Base-by-base conservation (phyloP, 176 grass and related monocot genomes). In the Echinochloa phyllopogon region DNA sequence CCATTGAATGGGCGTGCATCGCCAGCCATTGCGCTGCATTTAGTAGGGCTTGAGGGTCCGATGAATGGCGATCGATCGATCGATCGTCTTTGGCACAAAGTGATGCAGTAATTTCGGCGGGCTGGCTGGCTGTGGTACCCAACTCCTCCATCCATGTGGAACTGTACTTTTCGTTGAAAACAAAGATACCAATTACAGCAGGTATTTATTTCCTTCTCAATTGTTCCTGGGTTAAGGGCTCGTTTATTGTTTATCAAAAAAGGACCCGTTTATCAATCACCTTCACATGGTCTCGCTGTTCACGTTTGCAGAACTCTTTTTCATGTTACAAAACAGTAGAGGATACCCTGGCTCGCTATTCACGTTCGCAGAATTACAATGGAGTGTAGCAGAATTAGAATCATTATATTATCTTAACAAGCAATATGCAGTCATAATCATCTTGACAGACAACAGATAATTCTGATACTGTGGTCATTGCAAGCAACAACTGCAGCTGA, bases 1-100 rank as follows among this genome's bases (percentile, higher is more conserved):
- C 42, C 23, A 63, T 59, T 57, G 2, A 40, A 60, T 27, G 50
- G 42, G 38, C n/a, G 73, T 63, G 63, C 55, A 23, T 18, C 51
- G 17, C 53, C 15, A 62, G 17, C 53, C 15, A 62, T 27, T 69
- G 33, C 33, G 18, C 33, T 64, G 65, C 86, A 65, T 72, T 78
- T 78, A 74, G 49, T 48, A 84, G 59, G 45, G 12, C 57, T 57
- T 84, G 68, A 59, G 72, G 56, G 3, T 56, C 65, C 17, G 76
- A 65, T 79, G 81, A 37, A 23, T 24, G 33, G 9, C 53, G 72
- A n/a, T 75, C 29, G 29, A 33, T 33, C 29, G 29, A 33, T 33
- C 29, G 29, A n/a, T 75, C 50, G 36, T n/a, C 15, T 14, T 10
- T 42, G 42, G 45, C 40, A 57, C 2, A 15, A 15, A 45, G 1